Evolutionary conservation across 257 asterid genomes (phyloP).

Genomic region (Rhazya stricta): DNA sequence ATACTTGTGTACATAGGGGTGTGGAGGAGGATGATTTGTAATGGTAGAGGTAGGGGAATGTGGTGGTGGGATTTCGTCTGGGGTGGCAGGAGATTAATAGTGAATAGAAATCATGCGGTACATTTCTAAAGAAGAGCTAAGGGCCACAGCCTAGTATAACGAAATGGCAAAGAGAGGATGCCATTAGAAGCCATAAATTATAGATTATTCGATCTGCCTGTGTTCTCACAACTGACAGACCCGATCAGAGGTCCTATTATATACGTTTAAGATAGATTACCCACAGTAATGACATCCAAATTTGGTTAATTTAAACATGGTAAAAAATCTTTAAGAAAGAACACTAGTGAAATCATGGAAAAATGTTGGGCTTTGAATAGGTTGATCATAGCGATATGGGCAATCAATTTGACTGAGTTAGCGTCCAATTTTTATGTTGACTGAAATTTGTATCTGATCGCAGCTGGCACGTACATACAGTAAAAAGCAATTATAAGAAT

Average conservation of each 20-base stretch:
- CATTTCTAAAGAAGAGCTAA: neutral
- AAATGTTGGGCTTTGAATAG: no score
- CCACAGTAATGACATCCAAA: neutral
- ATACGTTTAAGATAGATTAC: neutral
- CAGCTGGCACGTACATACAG: no score
- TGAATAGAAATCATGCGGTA: neutral
- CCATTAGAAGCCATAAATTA: neutral
- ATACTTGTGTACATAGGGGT: no score
- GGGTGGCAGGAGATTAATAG: neutral
- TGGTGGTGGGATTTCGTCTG: no score
- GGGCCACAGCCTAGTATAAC: slow-evolving; percentile 3
- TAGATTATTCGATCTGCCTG: neutral
- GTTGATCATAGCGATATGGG: no score
- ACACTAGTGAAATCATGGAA: no score
- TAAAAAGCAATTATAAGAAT: no score
- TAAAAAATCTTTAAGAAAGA: neutral
- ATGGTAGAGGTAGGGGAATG: no score
- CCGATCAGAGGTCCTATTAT: neutral
- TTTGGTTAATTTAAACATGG: neutral
- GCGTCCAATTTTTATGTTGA: no score
- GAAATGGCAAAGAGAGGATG: neutral
- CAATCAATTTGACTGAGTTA: no score
- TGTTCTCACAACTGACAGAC: neutral
- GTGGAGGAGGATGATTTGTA: no score
- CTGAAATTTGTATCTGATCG: no score